Percentiles rank a stretch among this genome's conserved stretches.
Evolutionary conservation across 257 asterid species (phyloP).

Genomic region (Primulina huaijiensis): DNA sequence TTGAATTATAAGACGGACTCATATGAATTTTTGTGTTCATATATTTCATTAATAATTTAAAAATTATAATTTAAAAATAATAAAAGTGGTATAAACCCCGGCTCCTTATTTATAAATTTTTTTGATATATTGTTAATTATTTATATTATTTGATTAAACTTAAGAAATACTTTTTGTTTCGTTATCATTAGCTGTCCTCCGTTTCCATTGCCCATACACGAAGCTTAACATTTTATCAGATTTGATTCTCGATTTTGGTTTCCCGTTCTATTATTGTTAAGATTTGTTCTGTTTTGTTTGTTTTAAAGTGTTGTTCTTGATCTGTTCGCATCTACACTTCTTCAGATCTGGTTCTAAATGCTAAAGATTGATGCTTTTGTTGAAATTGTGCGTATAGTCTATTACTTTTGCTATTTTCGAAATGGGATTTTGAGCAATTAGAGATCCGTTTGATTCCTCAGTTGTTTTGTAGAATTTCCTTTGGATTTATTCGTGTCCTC

Average conservation of each 20-base stretch:
- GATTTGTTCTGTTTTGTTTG: conserved; percentile 19
- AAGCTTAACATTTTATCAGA: background rate
- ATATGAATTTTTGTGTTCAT: no score
- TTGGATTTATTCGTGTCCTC: background rate
- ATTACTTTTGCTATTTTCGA: conserved; percentile 15
- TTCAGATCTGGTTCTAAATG: conserved; percentile 52
- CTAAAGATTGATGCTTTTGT: conserved; percentile 35
- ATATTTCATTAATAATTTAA: no score
- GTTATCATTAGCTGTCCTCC: background rate
- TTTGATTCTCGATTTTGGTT: background rate
- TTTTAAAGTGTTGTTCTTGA: conserved; percentile 30
- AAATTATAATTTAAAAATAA: no score
- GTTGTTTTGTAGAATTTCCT: conserved; percentile 16
- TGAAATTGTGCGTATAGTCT: conserved; percentile 1
- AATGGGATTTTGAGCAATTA: conserved; percentile 10
- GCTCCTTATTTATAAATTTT: no score
- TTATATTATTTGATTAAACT: no score
- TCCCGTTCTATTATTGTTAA: conserved; percentile 17
- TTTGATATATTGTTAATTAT: no score
- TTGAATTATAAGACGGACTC: no score
- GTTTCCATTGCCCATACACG: background rate
- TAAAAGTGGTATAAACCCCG: no score
- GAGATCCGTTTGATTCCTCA: conserved; percentile 25
- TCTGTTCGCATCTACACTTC: conserved; percentile 26
- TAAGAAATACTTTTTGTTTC: no score